Percentiles rank a stretch among this genome's conserved stretches.
Evolutionary conservation across 176 grass and related monocot species (phyloP).

Genomic region (Elaeis guineensis): DNA sequence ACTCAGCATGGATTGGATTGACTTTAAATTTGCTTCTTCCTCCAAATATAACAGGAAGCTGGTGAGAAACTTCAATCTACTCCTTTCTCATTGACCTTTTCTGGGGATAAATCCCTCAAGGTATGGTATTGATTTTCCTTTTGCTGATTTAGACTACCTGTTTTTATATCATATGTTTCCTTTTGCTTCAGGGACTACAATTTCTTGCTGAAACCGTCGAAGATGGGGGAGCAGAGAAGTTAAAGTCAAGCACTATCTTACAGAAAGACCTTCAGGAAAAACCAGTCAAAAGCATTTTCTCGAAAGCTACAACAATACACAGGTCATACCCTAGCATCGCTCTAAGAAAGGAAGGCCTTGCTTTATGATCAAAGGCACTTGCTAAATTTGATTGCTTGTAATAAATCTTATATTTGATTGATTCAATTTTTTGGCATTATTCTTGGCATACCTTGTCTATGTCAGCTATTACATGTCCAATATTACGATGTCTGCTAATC

Average conservation of each 20-base stretch:
- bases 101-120: conserved; percentile 54
- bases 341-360: conserved; percentile 48
- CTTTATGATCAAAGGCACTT: conserved; percentile 29
- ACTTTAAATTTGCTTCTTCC: no score
- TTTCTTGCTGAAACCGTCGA: conserved; percentile 36
- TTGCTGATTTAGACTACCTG: background rate
- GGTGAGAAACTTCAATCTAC: conserved; percentile 62
- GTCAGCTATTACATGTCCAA: no score
- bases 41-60: conserved; percentile 39
- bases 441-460: no score
- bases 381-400: background rate
- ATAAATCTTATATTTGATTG: background rate
- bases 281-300: conserved; percentile 20
- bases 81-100: conserved; percentile 25
- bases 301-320: conserved; percentile 42
- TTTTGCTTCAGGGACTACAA: conserved; percentile 40
- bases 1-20: no score
- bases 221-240: conserved; percentile 19
- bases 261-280: conserved; percentile 32
- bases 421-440: no score
- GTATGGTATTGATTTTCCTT: conserved; percentile 7
- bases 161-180: background rate
- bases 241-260: conserved; percentile 15
- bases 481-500: no score
- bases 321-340: conserved; percentile 47